Evolutionary conservation across 1,284 basidiomycete genomes (phyloP).

Genomic region (Mycena sp.): DNA sequence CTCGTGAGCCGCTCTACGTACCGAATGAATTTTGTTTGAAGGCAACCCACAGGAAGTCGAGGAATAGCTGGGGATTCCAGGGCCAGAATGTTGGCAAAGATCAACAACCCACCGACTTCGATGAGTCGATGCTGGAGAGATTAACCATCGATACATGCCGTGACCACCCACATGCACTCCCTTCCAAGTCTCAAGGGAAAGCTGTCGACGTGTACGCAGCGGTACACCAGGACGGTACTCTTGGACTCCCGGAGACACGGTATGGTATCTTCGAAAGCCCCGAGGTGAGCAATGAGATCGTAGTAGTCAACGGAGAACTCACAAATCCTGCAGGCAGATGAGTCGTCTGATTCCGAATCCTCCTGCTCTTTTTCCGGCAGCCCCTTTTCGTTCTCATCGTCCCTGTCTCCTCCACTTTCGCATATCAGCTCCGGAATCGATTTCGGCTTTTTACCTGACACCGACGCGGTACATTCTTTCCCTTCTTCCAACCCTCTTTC

Average conservation of each 20-base stretch:
- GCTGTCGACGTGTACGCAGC: background rate
- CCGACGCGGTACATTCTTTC: background rate
- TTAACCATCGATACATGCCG: background rate
- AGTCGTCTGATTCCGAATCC: conserved; percentile 15
- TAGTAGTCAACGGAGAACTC: background rate
- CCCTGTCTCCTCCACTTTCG: conserved; percentile 12
- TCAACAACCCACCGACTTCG: background rate
- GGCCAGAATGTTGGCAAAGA: background rate
- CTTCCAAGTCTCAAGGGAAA: background rate
- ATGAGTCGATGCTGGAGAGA: background rate
- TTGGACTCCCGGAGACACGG: background rate
- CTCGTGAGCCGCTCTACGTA: background rate
- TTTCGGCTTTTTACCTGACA: background rate
- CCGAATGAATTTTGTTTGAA: background rate
- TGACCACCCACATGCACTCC: background rate
- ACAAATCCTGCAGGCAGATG: conserved; percentile 1
- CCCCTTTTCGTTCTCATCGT: background rate
- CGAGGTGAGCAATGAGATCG: background rate
- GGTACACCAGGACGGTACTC: background rate
- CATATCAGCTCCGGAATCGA: conserved; percentile 8
- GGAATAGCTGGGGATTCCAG: background rate
- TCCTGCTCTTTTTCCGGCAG: conserved; percentile 4
- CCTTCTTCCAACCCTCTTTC: background rate
- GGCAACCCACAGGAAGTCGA: background rate
- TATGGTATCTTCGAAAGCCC: background rate